Evolutionary conservation across 331 rosid genomes (phyloP).

Genomic region (Phaseolus coccineus): DNA sequence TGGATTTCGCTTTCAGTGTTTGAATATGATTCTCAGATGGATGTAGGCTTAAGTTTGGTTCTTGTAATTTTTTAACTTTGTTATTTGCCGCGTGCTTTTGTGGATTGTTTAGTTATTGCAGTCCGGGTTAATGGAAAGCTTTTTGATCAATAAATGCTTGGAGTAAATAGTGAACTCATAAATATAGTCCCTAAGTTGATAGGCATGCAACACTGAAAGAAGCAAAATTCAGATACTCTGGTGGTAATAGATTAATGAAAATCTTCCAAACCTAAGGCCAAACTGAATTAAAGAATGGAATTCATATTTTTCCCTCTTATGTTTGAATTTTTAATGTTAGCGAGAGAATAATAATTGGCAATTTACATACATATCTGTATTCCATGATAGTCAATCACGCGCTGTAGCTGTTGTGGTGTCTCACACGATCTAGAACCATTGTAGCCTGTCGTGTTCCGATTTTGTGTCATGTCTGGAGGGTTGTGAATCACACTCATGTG

Average conservation of each 20-base stretch:
- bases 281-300: neutral
- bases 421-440: neutral
- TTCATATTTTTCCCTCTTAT: neutral
- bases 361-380: neutral
- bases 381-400: neutral
- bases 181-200: neutral
- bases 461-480: too few relatives aligned
- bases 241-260: neutral
- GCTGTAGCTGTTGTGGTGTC: neutral
- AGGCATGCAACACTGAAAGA: neutral
- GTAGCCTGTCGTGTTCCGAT: neutral
- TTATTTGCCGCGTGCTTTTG: neutral
- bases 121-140: neutral
- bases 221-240: neutral
- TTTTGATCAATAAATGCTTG: neutral
- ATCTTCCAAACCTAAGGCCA: neutral
- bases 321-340: conserved; percentile 7
- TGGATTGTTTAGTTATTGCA: neutral
- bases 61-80: neutral
- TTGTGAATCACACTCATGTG: neutral
- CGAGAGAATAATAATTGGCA: conserved; percentile 7
- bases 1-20: conserved; percentile 7
- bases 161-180: neutral
- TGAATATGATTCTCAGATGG: too few relatives aligned
- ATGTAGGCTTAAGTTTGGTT: neutral